A percentile compares a stretch with the other conserved stretches of the same genome.
These are phyloP conservation scores for Stropharia rugosoannulata DNA, from an alignment of 768 basidiomycete species.

Conservation along the genomic window DNA sequence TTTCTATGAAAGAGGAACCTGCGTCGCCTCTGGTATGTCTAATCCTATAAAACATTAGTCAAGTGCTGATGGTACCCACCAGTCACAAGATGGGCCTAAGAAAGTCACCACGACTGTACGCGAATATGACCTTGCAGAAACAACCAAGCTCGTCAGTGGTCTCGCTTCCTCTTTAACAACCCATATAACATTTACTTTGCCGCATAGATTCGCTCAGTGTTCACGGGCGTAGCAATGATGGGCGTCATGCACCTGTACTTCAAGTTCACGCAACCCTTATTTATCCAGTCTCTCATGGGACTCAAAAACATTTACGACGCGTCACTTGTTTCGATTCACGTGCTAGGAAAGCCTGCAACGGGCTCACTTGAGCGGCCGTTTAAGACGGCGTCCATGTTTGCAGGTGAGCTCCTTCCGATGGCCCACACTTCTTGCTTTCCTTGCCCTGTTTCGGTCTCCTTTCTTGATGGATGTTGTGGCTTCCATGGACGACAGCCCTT, in stretches of 20 bases:
- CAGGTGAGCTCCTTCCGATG: constrained; percentile 40
- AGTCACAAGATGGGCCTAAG: constrained; percentile 57
- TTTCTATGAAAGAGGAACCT: constrained; percentile 61
- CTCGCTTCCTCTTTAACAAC: neutral
- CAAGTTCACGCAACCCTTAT: constrained; percentile 94
- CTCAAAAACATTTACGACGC: constrained; percentile 88
- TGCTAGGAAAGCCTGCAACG: constrained; percentile 75
- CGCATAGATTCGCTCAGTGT: constrained; percentile 59
- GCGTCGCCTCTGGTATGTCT: constrained; percentile 68
- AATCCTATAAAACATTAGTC: neutral
- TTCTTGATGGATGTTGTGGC: no score
- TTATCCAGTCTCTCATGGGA: constrained; percentile 94
- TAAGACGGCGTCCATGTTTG: constrained; percentile 74
- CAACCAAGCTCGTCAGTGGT: constrained; percentile 65
- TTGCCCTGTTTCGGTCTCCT: no score
- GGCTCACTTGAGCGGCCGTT: constrained; percentile 92
- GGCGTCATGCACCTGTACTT: constrained; percentile 91
- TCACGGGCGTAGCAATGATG: constrained; percentile 85
- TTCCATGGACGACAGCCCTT: no score
- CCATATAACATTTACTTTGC: neutral
- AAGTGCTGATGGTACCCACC: constrained; percentile 18
- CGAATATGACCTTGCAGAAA: constrained; percentile 92
- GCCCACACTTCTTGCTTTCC: no score
- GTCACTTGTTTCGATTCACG: constrained; percentile 78
- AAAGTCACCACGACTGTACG: constrained; percentile 86